Evolutionary conservation across 2,329 filamentous ascomycete species (phyloP), one percentile per base, ranked within the genome.

Genomic region (Monilinia polystroma): DNA sequence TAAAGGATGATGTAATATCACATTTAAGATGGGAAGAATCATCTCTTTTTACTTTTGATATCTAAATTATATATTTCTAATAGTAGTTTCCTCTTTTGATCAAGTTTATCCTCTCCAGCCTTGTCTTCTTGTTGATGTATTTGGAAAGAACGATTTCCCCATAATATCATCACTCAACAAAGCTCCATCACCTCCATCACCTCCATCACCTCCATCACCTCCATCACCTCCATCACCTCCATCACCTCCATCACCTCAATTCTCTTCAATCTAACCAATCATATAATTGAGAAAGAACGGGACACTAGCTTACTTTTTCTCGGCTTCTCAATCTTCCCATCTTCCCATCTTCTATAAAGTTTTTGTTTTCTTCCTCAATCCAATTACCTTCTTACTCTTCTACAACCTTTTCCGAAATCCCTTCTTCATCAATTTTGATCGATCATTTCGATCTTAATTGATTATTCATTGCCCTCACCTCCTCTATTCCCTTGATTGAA

Each of bases 291-390:
- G 20, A 51, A 35, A 20, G 14, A 23, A 12, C 43, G 14, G 4
- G 29, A 23, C 29, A 38, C 57, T 60, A 60, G 57, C 45, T 38
- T 60, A 3, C 16, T 12, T 60, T 49, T 49, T 7, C 47, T 51
- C 29, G 14, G 14, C 26, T 38, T 14, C 38, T 16, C 29, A 3
- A n/a, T 35, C 3, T 18, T n/a, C 14, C 45, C 41, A 43, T 16
- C 41, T 43, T 43, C 56, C 8, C 3, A 20, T 59, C 32, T 18
- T 47, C 41, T 5, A 47, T 59, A 47, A 59, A 49, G 43, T 51
- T 14, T 49, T 26, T 14, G 2, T 2, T 26, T 26, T 5, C 57
- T 60, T 47, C 26, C n/a, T 0, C 18, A 35, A 59, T 59, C n/a
- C 43, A 32, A 16, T 47, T 47, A 3, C 8, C 45, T 47, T 47